Evolutionary conservation across 139 green algal genomes (phyloP), one percentile per base, ranked within the genome.

Genomic region (Eudorina sp.): DNA sequence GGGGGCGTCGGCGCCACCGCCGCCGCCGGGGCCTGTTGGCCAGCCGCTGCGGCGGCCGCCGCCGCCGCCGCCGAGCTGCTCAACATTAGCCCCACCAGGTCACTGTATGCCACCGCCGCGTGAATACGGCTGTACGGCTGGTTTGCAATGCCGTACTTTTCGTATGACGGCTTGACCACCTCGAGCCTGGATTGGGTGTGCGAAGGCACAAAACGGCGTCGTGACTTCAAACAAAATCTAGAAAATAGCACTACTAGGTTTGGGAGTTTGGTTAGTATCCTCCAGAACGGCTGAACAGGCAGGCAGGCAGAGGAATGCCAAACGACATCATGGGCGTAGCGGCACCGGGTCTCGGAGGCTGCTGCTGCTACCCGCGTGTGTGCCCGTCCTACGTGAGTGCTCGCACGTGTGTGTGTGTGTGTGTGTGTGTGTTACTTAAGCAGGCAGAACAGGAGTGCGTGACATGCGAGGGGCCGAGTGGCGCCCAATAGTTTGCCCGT

Each of bases 21-120:
- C n/a, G n/a, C n/a, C n/a, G n/a, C n/a, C n/a, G n/a, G n/a, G n/a
- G n/a, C n/a, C 51, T 68, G 48, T 31, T 83, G 76, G 48, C n/a
- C 43, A 2, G 77, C 77, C 18, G 53, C 77, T 45, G 77, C 77
- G n/a, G 73, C 73, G 46, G 46, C 74, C 31, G 48, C 48, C 7
- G 75, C 75, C 48, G 75, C 48, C 11, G 55, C 53, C 9, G 81
- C 46, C 2, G 41, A 51, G 29, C 0, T 64, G 21, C 16, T 78
- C 8, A 87, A 34, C 81, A 78, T 27, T 0, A 34, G 14, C 21
- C 78, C 46, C 23, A 87, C 81, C 62, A 87, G 34, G 1, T 87
- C 81, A 31, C 31, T 36, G 60, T 87, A 87, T 64, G 81, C 81
- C 5, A 87, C 64, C 23, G 81, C 81, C 1, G 81, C 64, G 38